phyloP scores from a whole-genome alignment of 805 yeast species.

The Wilhelminamyces savonicus region DNA sequence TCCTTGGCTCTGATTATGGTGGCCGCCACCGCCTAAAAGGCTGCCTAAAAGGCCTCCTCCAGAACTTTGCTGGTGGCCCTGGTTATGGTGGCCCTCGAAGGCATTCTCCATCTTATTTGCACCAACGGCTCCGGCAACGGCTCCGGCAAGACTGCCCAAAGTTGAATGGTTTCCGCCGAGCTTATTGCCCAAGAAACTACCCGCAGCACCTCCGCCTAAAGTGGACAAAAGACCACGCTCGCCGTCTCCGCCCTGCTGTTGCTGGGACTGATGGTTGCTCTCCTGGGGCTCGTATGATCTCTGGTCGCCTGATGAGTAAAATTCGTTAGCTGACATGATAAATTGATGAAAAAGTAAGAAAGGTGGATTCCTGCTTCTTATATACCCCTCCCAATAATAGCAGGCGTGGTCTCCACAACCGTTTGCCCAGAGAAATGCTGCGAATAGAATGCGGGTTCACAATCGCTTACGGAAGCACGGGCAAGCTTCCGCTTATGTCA shows the following conservation, averaged over 20 bases:
- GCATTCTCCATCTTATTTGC: constrained; percentile 45
- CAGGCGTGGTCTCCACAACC: too few species aligned
- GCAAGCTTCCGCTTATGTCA: too few species aligned
- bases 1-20: constrained; percentile 1
- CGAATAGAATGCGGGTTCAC: too few species aligned
- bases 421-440: too few species aligned
- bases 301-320: constrained; percentile 38
- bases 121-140: constrained; percentile 47
- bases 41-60: neutral
- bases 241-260: constrained; percentile 12
- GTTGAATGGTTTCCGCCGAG: constrained; percentile 27
- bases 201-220: constrained; percentile 25
- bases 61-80: constrained; percentile 1
- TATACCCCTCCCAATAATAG: too few species aligned
- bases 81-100: constrained; percentile 17
- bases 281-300: constrained; percentile 9
- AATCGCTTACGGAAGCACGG: too few species aligned
- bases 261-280: constrained; percentile 9
- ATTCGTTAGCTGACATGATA: constrained; percentile 61
- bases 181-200: constrained; percentile 31
- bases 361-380: too few species aligned
- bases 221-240: constrained; percentile 21
- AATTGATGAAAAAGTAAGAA: too few species aligned
- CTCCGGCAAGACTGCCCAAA: constrained; percentile 46
- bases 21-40: constrained; percentile 1